phyloP scores from a whole-genome alignment of 495 filamentous ascomycete genomes.

The Podospora tetraspora region DNA sequence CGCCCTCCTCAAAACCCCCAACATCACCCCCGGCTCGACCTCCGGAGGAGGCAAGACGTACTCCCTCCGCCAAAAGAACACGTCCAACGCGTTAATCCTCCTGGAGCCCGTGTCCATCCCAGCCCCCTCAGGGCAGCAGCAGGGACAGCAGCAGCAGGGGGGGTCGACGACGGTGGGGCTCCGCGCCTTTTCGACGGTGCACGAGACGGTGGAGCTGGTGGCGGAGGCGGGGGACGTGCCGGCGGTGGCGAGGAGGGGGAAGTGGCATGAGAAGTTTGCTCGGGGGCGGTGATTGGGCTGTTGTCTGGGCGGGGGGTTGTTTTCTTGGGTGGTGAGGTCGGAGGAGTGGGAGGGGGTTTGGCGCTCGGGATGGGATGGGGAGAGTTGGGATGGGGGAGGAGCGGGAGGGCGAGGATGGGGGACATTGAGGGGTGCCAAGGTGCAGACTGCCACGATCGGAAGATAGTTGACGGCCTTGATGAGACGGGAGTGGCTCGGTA shows the following conservation, averaged over 20 bases:
- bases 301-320: conserved; percentile 5
- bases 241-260: conserved; percentile 53
- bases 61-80: conserved; percentile 81
- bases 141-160: neutral
- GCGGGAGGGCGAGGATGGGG: no score
- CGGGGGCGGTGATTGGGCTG: conserved; percentile 39
- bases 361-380: neutral
- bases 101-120: conserved; percentile 42
- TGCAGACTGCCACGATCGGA: no score
- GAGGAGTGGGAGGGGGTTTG: no score
- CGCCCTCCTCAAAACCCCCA: conserved; percentile 65
- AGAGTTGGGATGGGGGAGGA: neutral
- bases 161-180: conserved; percentile 40
- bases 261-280: conserved; percentile 87
- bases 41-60: conserved; percentile 54
- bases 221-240: conserved; percentile 28
- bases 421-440: no score
- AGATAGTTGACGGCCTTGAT: no score
- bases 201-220: conserved; percentile 67
- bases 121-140: conserved; percentile 1
- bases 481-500: no score
- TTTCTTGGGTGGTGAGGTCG: conserved; percentile 12
- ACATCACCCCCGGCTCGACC: conserved; percentile 24
- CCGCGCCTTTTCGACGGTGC: conserved; percentile 61
- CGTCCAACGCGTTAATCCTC: conserved; percentile 79